A percentile compares a stretch with the other conserved stretches of the same genome.
Evolutionary conservation across 2,329 filamentous ascomycete genomes (phyloP).

Genomic region (Ophiostoma ips): DNA sequence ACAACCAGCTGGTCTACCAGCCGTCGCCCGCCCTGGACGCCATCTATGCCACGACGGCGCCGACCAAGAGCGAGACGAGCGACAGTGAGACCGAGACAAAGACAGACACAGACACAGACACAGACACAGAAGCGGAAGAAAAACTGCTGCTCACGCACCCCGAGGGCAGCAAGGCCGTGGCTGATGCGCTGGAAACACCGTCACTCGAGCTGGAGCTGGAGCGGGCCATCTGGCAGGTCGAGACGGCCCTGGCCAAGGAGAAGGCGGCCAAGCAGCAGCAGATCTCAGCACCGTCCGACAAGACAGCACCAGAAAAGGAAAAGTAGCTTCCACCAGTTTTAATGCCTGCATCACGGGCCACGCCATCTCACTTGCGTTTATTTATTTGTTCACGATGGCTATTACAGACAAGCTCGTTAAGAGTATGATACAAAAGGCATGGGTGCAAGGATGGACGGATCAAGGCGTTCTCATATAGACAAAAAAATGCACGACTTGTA

Average conservation of each 20-base stretch:
- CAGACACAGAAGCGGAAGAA: conserved; percentile 22
- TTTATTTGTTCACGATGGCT: no score
- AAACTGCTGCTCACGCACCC: conserved; percentile 26
- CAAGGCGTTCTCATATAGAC: no score
- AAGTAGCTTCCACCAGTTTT: neutral
- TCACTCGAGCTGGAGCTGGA: conserved; percentile 61
- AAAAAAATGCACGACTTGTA: no score
- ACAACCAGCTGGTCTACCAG: conserved; percentile 51
- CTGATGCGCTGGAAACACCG: conserved; percentile 47
- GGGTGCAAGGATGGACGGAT: no score
- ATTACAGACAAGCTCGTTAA: no score
- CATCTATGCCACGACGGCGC: conserved; percentile 44
- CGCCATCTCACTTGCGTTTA: no score
- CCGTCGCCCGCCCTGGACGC: conserved; percentile 59
- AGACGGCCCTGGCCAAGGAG: conserved; percentile 31
- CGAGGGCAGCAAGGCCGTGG: conserved; percentile 20
- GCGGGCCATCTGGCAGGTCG: conserved; percentile 62
- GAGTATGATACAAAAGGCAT: no score
- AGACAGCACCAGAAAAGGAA: neutral
- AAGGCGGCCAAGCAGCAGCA: conserved; percentile 4
- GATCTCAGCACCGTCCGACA: neutral
- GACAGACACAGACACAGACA: conserved; percentile 10
- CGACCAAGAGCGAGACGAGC: no score
- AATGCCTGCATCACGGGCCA: no score
- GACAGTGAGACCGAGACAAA: no score